These are phyloP conservation scores for Neurospora discreta DNA, from an alignment of 495 filamentous ascomycete genomes.

Conservation along the genomic window DNA sequence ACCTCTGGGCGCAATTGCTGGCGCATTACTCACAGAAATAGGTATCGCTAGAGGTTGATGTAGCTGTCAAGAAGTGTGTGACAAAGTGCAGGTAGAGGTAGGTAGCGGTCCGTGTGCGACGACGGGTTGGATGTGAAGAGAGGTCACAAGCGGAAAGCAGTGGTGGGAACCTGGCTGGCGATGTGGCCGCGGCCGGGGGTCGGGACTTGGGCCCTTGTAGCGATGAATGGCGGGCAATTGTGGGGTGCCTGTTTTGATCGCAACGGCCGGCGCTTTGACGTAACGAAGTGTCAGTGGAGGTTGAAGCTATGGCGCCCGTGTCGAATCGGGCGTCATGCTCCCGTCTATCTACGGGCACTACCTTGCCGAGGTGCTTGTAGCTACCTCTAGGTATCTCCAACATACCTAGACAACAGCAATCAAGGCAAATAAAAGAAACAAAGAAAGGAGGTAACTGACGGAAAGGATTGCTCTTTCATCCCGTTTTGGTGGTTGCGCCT, in stretches of 20 bases:
- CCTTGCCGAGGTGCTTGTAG: too few relatives aligned
- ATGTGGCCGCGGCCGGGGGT: not conserved
- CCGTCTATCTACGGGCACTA: too few relatives aligned
- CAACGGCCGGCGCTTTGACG: not conserved
- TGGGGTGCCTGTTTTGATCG: not conserved
- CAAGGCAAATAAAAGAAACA: too few relatives aligned
- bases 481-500: not conserved
- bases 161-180: not conserved
- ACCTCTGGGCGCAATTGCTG: not conserved
- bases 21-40: not conserved
- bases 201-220: not conserved
- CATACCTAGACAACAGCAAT: too few relatives aligned
- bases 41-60: not conserved
- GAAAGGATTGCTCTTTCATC: not conserved
- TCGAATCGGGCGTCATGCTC: too few relatives aligned
- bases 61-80: not conserved
- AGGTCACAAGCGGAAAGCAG: not conserved
- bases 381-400: too few relatives aligned
- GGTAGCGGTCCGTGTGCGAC: not conserved
- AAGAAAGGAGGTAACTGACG: too few relatives aligned
- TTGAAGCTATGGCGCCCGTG: not conserved
- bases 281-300: not conserved
- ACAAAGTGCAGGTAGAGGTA: not conserved
- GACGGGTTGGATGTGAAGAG: not conserved
- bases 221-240: not conserved